Conservation (phyloP, 2,329 filamentous ascomycete genomes). For the Penicillium brevicompactum region DNA sequence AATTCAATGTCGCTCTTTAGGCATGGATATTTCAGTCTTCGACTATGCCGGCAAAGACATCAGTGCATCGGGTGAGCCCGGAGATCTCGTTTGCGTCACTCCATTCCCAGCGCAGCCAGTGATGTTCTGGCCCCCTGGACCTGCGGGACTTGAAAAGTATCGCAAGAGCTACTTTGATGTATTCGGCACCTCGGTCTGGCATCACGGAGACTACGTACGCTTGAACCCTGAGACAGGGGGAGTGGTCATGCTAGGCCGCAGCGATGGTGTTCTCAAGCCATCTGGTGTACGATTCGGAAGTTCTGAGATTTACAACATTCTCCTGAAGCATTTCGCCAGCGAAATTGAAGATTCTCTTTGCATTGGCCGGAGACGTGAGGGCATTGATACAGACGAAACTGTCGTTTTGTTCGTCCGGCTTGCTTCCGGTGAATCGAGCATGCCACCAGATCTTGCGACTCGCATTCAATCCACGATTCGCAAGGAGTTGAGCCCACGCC, state of each 20-base stretch:
- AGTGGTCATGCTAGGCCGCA: slow-evolving; percentile 86
- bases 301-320: slow-evolving; percentile 94
- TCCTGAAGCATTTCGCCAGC: slow-evolving; percentile 76
- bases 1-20: slow-evolving; percentile 76
- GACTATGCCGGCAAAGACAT: slow-evolving; percentile 62
- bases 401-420: slow-evolving; percentile 89
- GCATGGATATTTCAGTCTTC: slow-evolving; percentile 69
- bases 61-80: slow-evolving; percentile 66
- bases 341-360: slow-evolving; percentile 86
- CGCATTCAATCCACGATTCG: slow-evolving; percentile 70
- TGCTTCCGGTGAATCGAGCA: slow-evolving; percentile 45
- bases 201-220: slow-evolving; percentile 89
- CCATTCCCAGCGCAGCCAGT: slow-evolving; percentile 92
- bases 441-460: slow-evolving; percentile 62
- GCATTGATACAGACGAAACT: slow-evolving; percentile 76
- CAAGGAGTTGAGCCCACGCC: slow-evolving; percentile 79
- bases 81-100: slow-evolving; percentile 82
- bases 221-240: slow-evolving; percentile 73
- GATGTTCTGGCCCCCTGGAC: slow-evolving; percentile 74
- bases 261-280: slow-evolving; percentile 91
- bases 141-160: slow-evolving; percentile 74
- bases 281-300: slow-evolving; percentile 88
- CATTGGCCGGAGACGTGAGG: slow-evolving; percentile 71
- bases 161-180: slow-evolving; percentile 82
- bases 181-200: slow-evolving; percentile 73